A percentile compares a stretch with the other conserved stretches of the same genome.
Evolutionary conservation across 805 yeast genomes (phyloP).

Genomic region (Candida insectalens): DNA sequence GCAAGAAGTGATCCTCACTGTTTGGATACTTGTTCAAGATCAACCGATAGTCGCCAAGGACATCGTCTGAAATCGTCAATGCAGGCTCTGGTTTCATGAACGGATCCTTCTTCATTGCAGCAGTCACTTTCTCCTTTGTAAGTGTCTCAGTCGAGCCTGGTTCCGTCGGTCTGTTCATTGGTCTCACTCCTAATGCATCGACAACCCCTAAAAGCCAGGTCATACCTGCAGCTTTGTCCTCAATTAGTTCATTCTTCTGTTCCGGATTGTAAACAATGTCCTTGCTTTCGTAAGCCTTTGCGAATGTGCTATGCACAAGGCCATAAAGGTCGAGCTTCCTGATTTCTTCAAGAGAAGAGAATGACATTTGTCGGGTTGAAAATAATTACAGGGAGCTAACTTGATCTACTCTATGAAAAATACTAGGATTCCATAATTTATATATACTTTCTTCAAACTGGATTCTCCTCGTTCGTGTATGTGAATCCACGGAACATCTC

Average conservation of each 20-base stretch:
- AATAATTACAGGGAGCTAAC: too few species aligned
- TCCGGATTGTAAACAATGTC: constrained; percentile 17
- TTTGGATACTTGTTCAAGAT: constrained; percentile 86
- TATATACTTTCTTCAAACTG: constrained; percentile 4
- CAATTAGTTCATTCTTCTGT: constrained; percentile 11
- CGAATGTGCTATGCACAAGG: constrained; percentile 11
- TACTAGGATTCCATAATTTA: too few species aligned
- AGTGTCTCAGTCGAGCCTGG: constrained; percentile 25
- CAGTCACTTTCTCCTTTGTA: constrained; percentile 22
- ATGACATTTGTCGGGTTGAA: too few species aligned
- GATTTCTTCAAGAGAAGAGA: constrained; percentile 12
- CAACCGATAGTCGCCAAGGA: constrained; percentile 46
- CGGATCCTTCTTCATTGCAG: constrained; percentile 44
- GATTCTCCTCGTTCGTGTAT: constrained; percentile 55
- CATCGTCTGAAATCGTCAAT: constrained; percentile 47
- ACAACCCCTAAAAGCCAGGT: constrained; percentile 24
- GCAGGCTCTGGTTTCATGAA: constrained; percentile 74
- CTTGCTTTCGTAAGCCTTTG: constrained; percentile 14
- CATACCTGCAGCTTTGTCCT: constrained; percentile 15
- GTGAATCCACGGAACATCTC: constrained; percentile 97
- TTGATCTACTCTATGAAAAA: too few species aligned
- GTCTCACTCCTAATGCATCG: constrained; percentile 23
- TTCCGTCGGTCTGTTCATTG: constrained; percentile 25
- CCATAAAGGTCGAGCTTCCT: constrained; percentile 10
- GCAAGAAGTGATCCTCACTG: constrained; percentile 64